These are phyloP conservation scores for Beauveria sp. DNA, from an alignment of 2,329 filamentous ascomycete genomes.

Conservation along the genomic window DNA sequence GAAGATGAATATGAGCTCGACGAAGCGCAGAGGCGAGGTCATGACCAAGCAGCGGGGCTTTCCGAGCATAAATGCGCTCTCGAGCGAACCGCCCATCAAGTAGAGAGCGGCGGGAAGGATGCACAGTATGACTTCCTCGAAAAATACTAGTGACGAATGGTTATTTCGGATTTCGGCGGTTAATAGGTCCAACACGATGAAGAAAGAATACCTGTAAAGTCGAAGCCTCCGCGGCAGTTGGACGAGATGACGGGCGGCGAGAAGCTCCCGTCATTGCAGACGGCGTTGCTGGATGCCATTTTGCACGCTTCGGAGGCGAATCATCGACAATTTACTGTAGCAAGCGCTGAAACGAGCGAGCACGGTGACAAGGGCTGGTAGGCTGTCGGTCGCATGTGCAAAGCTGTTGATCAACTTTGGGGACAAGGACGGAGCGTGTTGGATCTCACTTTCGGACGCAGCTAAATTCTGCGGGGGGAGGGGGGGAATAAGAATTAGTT, in stretches of 20 bases:
- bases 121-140: conserved; percentile 1
- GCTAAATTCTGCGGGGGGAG: not conserved
- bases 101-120: conserved; percentile 8
- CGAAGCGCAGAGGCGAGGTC: conserved; percentile 3
- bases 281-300: not conserved
- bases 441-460: not conserved
- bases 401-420: not conserved
- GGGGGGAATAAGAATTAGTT: not conserved
- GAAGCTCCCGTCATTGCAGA: conserved; percentile 1
- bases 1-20: conserved; percentile 6
- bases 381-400: not conserved
- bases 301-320: conserved; percentile 1
- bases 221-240: conserved; percentile 10
- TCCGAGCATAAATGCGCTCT: conserved; percentile 4
- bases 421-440: not conserved
- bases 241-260: not conserved
- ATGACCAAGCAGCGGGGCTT: conserved; percentile 3
- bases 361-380: too few species aligned
- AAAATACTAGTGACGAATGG: not conserved
- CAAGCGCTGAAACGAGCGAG: not conserved
- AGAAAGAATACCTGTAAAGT: conserved; percentile 8
- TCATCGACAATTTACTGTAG: not conserved
- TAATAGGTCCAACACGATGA: not conserved
- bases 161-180: not conserved
- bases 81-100: conserved; percentile 5